These are phyloP conservation scores for Nakazawaea peltata DNA, from an alignment of 805 yeast species.

Conservation along the genomic window DNA sequence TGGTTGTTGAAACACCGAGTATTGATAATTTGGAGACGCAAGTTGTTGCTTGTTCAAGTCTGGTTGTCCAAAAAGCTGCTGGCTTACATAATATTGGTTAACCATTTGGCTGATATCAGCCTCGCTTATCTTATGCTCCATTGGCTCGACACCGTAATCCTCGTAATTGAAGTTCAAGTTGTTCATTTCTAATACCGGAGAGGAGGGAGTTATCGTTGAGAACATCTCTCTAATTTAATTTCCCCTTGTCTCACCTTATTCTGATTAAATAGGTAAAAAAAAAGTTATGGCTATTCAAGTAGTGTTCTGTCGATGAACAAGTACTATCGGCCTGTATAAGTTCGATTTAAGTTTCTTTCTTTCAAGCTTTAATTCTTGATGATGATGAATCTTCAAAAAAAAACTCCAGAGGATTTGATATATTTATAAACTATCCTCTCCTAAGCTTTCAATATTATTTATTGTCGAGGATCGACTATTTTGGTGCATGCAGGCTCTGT, in stretches of 20 bases:
- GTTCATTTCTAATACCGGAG: slow-evolving; percentile 7
- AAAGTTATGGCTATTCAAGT: too few species aligned
- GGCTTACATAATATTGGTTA: slow-evolving; percentile 4
- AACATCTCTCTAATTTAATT: too few species aligned
- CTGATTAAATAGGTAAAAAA: too few species aligned
- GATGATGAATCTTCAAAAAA: neutral
- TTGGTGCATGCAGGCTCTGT: slow-evolving; percentile 7
- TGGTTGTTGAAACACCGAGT: too few species aligned
- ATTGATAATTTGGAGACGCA: neutral
- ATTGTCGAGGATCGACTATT: slow-evolving; percentile 8
- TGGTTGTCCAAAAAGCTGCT: too few species aligned
- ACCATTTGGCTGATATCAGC: neutral
- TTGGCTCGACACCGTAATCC: neutral
- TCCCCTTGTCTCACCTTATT: too few species aligned
- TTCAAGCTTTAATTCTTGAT: too few species aligned
- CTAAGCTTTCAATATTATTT: too few species aligned
- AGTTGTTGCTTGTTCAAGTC: neutral
- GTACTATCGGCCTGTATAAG: too few species aligned
- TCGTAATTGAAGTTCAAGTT: neutral
- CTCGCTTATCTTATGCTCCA: neutral
- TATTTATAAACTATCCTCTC: slow-evolving; percentile 6
- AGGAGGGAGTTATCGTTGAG: slow-evolving; percentile 4
- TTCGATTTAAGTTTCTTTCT: too few species aligned
- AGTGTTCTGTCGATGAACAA: too few species aligned
- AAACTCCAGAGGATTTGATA: neutral